Percentiles rank a stretch among this genome's conserved stretches.
Conservation (phyloP, 768 basidiomycete genomes). For the Leccinum subtestaceum region DNA sequence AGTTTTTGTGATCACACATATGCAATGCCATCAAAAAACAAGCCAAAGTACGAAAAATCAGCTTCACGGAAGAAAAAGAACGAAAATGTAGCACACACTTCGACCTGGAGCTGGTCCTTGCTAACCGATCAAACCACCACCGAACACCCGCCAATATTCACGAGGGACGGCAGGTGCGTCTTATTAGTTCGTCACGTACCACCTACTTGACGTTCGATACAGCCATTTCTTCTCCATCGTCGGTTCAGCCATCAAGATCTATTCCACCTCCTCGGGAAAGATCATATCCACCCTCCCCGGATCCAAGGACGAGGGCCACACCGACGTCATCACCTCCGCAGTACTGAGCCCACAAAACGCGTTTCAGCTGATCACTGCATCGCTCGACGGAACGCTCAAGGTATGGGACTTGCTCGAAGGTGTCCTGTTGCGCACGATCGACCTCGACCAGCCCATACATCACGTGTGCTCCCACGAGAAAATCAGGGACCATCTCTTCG, state of each 20-base stretch:
- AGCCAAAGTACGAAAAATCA: constrained; percentile 48
- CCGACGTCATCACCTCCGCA: constrained; percentile 66
- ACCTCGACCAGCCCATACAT: constrained; percentile 65
- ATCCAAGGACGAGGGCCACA: constrained; percentile 40
- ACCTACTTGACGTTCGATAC: constrained; percentile 5
- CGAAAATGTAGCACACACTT: constrained; percentile 18
- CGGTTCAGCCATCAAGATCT: constrained; percentile 79
- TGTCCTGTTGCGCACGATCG: constrained; percentile 69
- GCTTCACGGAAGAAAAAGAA: constrained; percentile 11
- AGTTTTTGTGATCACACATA: constrained; percentile 9
- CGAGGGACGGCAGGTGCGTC: constrained; percentile 80
- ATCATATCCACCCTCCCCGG: constrained; percentile 79
- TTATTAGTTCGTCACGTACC: neutral
- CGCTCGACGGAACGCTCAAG: constrained; percentile 78
- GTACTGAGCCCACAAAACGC: constrained; percentile 81
- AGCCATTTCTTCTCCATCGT: constrained; percentile 91
- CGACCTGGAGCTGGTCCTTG: constrained; percentile 58
- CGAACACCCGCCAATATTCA: constrained; percentile 72
- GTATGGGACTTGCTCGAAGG: constrained; percentile 95
- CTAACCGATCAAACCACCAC: constrained; percentile 68
- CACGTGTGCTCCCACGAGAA: constrained; percentile 68
- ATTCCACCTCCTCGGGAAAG: constrained; percentile 74
- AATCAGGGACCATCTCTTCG: constrained; percentile 68
- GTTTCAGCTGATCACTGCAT: constrained; percentile 86
- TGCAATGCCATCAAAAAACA: constrained; percentile 37